Conservation (phyloP, 2,329 filamentous ascomycete genomes). For the Amphichorda felina region DNA sequence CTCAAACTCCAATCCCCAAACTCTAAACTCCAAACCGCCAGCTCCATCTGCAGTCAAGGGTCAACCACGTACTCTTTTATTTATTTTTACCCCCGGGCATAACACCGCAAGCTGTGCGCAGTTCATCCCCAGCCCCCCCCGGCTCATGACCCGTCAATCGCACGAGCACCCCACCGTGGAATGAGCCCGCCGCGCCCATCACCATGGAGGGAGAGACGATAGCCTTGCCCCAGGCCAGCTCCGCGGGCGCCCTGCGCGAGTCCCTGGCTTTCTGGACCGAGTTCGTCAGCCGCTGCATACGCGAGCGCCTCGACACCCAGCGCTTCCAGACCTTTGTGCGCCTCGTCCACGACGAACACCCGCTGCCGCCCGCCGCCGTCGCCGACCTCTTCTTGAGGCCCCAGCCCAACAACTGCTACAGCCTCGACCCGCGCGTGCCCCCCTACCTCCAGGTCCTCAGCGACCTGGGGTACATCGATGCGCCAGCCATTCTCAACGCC, state of each 20-base stretch:
- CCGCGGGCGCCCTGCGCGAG: constrained; percentile 1
- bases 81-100: no score
- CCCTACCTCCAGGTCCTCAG: constrained; percentile 47
- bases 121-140: no score
- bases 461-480: constrained; percentile 37
- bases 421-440: constrained; percentile 45
- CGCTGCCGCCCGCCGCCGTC: constrained; percentile 35
- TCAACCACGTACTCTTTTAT: no score
- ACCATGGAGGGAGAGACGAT: background rate
- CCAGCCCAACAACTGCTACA: constrained; percentile 30
- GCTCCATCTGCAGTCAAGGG: no score
- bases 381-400: constrained; percentile 49
- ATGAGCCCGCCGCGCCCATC: background rate
- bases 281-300: constrained; percentile 39
- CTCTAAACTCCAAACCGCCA: no score
- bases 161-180: background rate
- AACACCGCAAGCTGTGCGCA: no score
- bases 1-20: no score
- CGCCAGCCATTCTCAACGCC: constrained; percentile 39
- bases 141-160: no score
- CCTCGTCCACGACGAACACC: constrained; percentile 36
- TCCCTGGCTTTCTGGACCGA: constrained; percentile 29
- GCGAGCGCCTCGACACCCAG: constrained; percentile 36
- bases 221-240: background rate
- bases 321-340: constrained; percentile 39